Evolutionary conservation across 805 yeast species (phyloP), one percentile per base, ranked within the genome.

Genomic region (Kuraishia piskuri): DNA sequence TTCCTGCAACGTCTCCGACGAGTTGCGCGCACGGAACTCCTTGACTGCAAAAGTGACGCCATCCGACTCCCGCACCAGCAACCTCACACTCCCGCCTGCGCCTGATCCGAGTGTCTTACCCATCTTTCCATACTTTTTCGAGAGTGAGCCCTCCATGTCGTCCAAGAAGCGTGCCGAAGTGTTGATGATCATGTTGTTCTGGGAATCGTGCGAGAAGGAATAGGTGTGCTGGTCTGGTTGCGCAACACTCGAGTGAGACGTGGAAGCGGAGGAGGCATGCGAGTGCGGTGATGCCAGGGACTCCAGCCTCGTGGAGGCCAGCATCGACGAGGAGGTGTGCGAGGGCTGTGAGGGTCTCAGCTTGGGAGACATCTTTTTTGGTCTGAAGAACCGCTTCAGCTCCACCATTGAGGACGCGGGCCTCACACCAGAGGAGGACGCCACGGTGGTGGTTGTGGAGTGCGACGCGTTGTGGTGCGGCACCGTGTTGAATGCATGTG

Each of bases 21-120:
- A 79, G 63, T 85, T 76, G 57, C 87, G 76, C 14, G 88, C 80
- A 61, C 92, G 77, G 62, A 88, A 88, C 67, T 88, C 92, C 63
- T 88, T 88, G 19, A 88, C 94, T 1, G 96, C 96, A 72, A 88
- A 87, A 0, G 87, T 80, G 40, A 79, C 79, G 60, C 81, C 80
- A 67, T 87, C 92, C 45, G 80, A 70, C 47, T 86, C 84, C 61
- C 92, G 78, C 8, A 77, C 78, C 22, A 88, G 75, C 48, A 87
- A 71, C 59, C 87, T 76, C n/a, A 88, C 96, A 1, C 90, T 80
- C 6, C 96, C 96, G 50, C 95, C 96, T 12, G 94, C 96, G 54
- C 96, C 96, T 1, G 90, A 82, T 19, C 96, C 96, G 49, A 88
- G 67, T 54, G 84, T 77, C 63, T 85, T 84, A 50, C 92, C 91